A percentile compares a stretch with the other conserved stretches of the same genome.
phyloP scores from a whole-genome alignment of 371 early-diverging fungal species.

The Scutellospora calospora region DNA sequence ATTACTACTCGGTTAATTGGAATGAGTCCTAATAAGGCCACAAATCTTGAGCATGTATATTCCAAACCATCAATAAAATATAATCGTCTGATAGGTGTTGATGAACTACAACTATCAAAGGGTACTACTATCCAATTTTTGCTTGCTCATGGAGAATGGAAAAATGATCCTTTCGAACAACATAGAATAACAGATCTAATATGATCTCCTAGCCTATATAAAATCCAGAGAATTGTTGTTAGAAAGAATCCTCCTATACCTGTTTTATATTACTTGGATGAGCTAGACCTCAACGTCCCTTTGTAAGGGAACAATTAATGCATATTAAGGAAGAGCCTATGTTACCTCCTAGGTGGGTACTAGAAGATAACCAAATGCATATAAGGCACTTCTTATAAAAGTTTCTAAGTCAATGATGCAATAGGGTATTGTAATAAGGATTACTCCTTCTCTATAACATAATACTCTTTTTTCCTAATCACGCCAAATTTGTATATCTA shows the following conservation, averaged over 20 bases:
- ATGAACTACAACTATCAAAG: too few relatives aligned
- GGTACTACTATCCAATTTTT: constrained; percentile 15
- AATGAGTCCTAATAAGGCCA: background rate
- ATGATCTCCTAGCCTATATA: background rate
- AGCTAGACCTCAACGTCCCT: too few relatives aligned
- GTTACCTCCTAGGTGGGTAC: too few relatives aligned
- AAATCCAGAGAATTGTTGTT: background rate
- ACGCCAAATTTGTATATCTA: background rate
- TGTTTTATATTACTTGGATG: too few relatives aligned
- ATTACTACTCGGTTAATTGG: background rate
- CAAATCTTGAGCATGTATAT: background rate
- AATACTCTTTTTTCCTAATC: too few relatives aligned
- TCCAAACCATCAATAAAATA: background rate
- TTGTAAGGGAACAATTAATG: too few relatives aligned
- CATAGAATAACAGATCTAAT: too few relatives aligned
- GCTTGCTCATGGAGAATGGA: background rate
- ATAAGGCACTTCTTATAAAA: background rate
- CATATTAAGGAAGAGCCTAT: too few relatives aligned
- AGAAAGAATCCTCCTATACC: background rate
- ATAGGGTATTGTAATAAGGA: too few relatives aligned
- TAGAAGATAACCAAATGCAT: constrained; percentile 11
- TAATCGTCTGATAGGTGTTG: background rate
- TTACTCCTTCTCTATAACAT: too few relatives aligned
- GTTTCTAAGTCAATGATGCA: too few relatives aligned
- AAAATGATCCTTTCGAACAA: background rate